phyloP scores from a whole-genome alignment of 331 rosid genomes.

The Prunus yedoensis region DNA sequence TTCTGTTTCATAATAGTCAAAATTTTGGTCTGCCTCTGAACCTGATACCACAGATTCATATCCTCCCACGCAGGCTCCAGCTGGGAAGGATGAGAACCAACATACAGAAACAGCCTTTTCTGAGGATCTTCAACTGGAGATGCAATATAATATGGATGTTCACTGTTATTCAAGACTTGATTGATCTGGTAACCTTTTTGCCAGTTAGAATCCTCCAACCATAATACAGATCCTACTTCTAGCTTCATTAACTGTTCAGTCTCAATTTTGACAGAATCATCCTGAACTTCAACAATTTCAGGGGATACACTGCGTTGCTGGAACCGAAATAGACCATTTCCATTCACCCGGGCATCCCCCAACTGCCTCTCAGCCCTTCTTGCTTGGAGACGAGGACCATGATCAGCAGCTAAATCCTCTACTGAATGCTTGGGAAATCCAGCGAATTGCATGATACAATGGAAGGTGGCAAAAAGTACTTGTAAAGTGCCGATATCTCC shows the following conservation, averaged over 20 bases:
- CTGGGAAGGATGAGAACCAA: slow-evolving; percentile 88
- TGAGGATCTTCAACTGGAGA: slow-evolving; percentile 83
- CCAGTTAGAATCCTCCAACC: slow-evolving; percentile 89
- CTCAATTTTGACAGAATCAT: slow-evolving; percentile 58
- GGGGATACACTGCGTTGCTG: slow-evolving; percentile 79
- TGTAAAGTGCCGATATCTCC: slow-evolving; percentile 84
- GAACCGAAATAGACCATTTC: slow-evolving; percentile 64
- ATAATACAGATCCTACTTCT: slow-evolving; percentile 74
- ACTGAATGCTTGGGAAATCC: slow-evolving; percentile 87
- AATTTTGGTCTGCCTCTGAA: slow-evolving; percentile 95
- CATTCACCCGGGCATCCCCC: slow-evolving; percentile 64
- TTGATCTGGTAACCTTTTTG: slow-evolving; percentile 84
- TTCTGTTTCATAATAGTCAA: slow-evolving; percentile 86
- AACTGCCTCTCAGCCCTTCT: slow-evolving; percentile 87
- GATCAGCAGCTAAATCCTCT: slow-evolving; percentile 97
- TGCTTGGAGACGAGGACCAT: slow-evolving; percentile 90
- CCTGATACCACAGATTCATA: slow-evolving; percentile 97
- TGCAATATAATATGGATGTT: slow-evolving; percentile 66
- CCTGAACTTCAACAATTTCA: slow-evolving; percentile 93
- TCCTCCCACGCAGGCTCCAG: slow-evolving; percentile 98
- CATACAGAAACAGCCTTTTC: slow-evolving; percentile 63
- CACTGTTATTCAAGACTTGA: slow-evolving; percentile 53
- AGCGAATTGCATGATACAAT: slow-evolving; percentile 73
- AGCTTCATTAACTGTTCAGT: slow-evolving; percentile 70
- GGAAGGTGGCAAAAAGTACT: slow-evolving; percentile 89